phyloP scores from a whole-genome alignment of 1,139 yeast genomes.

The Saccharomyces pastorianus region DNA sequence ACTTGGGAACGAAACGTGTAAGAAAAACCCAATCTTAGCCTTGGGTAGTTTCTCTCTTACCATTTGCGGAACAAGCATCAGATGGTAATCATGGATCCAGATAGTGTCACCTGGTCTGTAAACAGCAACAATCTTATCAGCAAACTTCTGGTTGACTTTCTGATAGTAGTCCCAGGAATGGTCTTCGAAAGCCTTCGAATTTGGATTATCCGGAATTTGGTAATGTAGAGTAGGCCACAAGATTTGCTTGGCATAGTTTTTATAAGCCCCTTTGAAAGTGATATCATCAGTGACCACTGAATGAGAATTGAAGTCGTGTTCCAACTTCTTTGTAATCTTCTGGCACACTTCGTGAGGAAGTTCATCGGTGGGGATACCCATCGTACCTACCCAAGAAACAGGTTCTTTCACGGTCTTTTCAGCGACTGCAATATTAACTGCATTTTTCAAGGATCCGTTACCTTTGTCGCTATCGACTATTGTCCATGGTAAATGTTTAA shows the following conservation, averaged over 20 bases:
- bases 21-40: slow-evolving; percentile 39
- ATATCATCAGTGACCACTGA: no score
- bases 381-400: slow-evolving; percentile 73
- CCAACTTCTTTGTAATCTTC: slow-evolving; percentile 40
- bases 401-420: slow-evolving; percentile 40
- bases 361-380: slow-evolving; percentile 80
- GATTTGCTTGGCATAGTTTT: no score
- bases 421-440: slow-evolving; percentile 51
- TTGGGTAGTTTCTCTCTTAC: slow-evolving; percentile 63
- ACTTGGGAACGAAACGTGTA: no score
- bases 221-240: no score
- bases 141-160: slow-evolving; percentile 63
- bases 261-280: no score
- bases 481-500: slow-evolving; percentile 66
- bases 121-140: slow-evolving; percentile 57
- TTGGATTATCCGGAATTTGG: no score
- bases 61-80: slow-evolving; percentile 76
- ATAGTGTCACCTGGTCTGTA: slow-evolving; percentile 64
- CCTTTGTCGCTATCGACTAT: slow-evolving; percentile 63
- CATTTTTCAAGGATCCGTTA: slow-evolving; percentile 82
- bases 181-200: no score
- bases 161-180: slow-evolving; percentile 75
- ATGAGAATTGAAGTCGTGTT: no score
- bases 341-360: slow-evolving; percentile 48
- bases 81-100: slow-evolving; percentile 91